phyloP scores from a whole-genome alignment of 2,329 filamentous ascomycete species.

The Pseudocercospora pini-densiflorae region DNA sequence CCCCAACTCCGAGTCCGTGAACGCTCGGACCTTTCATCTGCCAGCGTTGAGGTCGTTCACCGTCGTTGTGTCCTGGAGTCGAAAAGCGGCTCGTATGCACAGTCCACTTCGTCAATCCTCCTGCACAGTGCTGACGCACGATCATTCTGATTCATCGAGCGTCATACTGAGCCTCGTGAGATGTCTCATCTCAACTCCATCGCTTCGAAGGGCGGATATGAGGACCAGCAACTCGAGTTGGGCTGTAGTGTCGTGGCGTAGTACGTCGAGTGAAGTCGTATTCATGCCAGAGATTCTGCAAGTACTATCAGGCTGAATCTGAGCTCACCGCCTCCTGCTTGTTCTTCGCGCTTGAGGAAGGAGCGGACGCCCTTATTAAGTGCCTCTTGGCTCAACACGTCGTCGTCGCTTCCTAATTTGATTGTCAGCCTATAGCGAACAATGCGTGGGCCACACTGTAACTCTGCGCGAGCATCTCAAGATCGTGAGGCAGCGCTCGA shows the following conservation, averaged over 20 bases:
- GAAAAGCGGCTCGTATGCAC: too few species aligned
- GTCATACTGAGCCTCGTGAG: background rate
- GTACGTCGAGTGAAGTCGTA: background rate
- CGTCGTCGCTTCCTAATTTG: constrained; percentile 42
- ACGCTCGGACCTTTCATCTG: background rate
- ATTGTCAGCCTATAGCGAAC: too few species aligned
- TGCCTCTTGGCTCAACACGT: constrained; percentile 69
- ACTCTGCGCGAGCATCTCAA: too few species aligned
- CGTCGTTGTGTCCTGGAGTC: background rate
- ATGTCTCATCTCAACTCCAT: background rate
- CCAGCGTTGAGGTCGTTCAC: background rate
- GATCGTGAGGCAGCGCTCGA: too few species aligned
- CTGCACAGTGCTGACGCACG: background rate
- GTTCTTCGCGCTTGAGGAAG: constrained; percentile 63
- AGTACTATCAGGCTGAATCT: constrained; percentile 67
- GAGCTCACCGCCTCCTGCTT: constrained; percentile 59
- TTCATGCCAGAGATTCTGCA: constrained; percentile 60
- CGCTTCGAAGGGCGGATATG: background rate
- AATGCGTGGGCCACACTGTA: background rate
- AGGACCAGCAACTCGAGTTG: background rate
- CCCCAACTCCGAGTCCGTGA: background rate
- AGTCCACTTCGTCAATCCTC: too few species aligned
- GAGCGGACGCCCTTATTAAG: constrained; percentile 69
- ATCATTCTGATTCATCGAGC: background rate
- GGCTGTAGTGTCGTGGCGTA: background rate